Base-by-base conservation (phyloP, 306 rosid species). In the Inga leiocalycina region DNA sequence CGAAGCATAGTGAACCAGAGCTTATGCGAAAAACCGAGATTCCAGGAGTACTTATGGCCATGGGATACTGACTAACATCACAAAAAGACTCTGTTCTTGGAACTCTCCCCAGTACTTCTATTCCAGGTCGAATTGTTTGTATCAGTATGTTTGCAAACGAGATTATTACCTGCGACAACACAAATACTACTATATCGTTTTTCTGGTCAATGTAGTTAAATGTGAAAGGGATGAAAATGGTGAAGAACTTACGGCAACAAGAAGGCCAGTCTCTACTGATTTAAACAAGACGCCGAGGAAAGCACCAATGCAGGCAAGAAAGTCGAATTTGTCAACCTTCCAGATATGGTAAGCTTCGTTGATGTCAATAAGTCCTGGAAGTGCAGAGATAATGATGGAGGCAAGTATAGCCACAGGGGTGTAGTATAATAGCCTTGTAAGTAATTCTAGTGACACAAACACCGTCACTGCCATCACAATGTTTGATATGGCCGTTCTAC, bases 391-490 rank as follows among this genome's bases (percentile, higher is more conserved):
- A 66, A 95, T 92, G 35, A 93, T 90, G 43, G 98, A 92, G 48
- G 98, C 95, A 32, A 95, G 94, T 59, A 95, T 95, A n/a, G 97
- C 95, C 56, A 79, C 79, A 8, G 98, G 98, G 27, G 98, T 95
- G 85, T 81, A 95, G 78, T 92, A 93, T 46, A 95, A 79, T 1
- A 95, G 93, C 85, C 84, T 93, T 22, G 97, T 95, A 4, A 93
- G 83, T 10, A 91, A 57, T 44, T 93, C 89, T 52, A 95, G 80
- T 0, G 95, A 93, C 72, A 92, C 41, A 62, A 92, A 0, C 85
- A 95, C 98, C 4, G 97, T 91, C 2, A 88, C 10, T 0, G 95
- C 97, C 97, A 95, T 93, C 74, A 95, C 97, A 12, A 93, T 86
- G 22, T 95, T 95, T 48, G 98, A 95, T 16, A 91, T 74, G 9